phyloP scores from a whole-genome alignment of 164 flowering plant species.

The Hamamelis virginiana region DNA sequence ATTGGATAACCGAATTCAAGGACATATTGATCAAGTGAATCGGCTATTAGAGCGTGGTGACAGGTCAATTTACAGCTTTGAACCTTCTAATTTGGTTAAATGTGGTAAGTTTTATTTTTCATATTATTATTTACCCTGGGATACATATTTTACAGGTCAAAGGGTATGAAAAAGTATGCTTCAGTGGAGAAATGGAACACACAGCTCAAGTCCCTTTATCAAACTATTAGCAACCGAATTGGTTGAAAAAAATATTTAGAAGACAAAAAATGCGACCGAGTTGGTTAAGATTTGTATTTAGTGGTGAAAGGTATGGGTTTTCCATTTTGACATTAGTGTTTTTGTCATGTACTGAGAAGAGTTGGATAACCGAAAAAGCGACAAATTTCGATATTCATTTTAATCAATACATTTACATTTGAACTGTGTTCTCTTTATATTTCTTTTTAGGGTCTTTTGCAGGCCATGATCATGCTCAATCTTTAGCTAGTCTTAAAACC shows the following conservation, averaged over 20 bases:
- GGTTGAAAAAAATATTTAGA: slow-evolving; percentile 28
- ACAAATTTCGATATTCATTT: neutral
- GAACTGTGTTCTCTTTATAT: neutral
- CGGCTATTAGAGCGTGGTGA: slow-evolving; percentile 76
- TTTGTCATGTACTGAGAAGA: neutral
- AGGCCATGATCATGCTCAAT: no score
- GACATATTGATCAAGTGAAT: slow-evolving; percentile 92
- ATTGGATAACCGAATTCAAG: slow-evolving; percentile 82
- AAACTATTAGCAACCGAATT: slow-evolving; percentile 69
- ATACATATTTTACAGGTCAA: slow-evolving; percentile 55
- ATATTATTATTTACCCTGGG: neutral
- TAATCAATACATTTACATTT: neutral
- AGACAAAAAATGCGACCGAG: neutral
- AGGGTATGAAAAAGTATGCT: slow-evolving; percentile 87
- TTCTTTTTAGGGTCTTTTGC: neutral
- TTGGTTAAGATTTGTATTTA: neutral
- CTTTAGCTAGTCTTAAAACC: no score
- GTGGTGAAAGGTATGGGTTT: neutral
- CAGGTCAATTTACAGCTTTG: slow-evolving; percentile 38
- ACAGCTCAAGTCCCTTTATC: slow-evolving; percentile 79
- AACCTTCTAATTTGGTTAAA: neutral
- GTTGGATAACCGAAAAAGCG: neutral
- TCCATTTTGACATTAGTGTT: neutral
- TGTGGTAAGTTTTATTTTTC: neutral
- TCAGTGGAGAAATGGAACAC: slow-evolving; percentile 99